Conservation (phyloP, 768 basidiomycete genomes). For the Leucosporidium scottii region DNA sequence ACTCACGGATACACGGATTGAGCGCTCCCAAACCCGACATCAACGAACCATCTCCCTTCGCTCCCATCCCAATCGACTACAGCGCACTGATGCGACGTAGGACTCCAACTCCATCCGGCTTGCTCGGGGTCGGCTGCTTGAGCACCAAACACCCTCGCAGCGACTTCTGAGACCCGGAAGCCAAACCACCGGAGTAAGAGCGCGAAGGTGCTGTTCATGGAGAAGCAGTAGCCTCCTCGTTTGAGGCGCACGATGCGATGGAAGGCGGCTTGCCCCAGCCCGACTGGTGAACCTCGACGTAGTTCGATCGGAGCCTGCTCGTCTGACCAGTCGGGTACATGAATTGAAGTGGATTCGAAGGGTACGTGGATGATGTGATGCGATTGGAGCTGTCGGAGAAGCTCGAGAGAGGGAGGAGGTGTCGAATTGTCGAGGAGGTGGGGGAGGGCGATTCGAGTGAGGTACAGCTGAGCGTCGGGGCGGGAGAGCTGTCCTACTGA, state of each 20-base stretch:
- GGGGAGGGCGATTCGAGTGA: slow-evolving; percentile 12
- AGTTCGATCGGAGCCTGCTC: slow-evolving; percentile 4
- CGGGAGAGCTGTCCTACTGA: neutral
- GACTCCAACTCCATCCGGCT: slow-evolving; percentile 15
- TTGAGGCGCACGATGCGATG: slow-evolving; percentile 9
- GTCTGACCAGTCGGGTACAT: slow-evolving; percentile 19
- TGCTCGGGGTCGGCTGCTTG: slow-evolving; percentile 11
- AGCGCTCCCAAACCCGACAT: slow-evolving; percentile 16
- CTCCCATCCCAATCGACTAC: slow-evolving; percentile 17
- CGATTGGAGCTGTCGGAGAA: slow-evolving; percentile 18
- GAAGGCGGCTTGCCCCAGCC: slow-evolving; percentile 1
- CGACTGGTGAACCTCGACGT: slow-evolving; percentile 7
- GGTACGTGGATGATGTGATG: slow-evolving; percentile 18
- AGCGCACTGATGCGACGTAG: slow-evolving; percentile 13
- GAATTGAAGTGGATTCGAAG: slow-evolving; percentile 17
- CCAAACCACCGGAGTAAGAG: slow-evolving; percentile 4
- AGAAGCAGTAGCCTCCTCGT: slow-evolving; percentile 26
- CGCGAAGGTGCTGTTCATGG: slow-evolving; percentile 7
- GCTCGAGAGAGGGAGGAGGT: slow-evolving; percentile 15
- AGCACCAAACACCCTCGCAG: slow-evolving; percentile 2
- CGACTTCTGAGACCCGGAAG: slow-evolving; percentile 19
- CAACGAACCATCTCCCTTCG: slow-evolving; percentile 9
- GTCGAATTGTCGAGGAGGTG: neutral
- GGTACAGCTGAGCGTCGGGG: slow-evolving; percentile 11
- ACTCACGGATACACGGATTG: slow-evolving; percentile 6